Conservation (phyloP, 2,329 filamentous ascomycete species). For the Fusarium sp. region DNA sequence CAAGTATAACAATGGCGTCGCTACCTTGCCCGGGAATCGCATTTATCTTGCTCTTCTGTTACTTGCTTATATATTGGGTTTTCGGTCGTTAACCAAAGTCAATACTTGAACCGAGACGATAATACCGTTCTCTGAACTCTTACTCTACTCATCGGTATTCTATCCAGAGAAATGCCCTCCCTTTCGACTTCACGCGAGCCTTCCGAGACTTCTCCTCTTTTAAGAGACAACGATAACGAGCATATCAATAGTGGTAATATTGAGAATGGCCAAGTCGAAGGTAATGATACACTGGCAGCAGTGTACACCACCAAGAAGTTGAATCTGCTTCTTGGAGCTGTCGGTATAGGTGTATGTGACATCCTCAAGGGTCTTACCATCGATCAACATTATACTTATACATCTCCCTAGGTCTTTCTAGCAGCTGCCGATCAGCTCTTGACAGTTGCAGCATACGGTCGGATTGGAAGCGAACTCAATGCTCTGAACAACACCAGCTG, state of each 20-base stretch:
- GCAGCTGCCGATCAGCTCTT: constrained; percentile 82
- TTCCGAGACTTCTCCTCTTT: constrained; percentile 48
- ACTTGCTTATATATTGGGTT: not conserved
- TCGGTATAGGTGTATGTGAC: constrained; percentile 54
- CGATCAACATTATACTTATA: constrained; percentile 6
- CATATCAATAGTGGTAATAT: constrained; percentile 12
- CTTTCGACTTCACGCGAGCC: constrained; percentile 3
- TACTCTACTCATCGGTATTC: not conserved
- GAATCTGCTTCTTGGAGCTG: constrained; percentile 54
- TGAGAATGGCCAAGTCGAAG: constrained; percentile 25
- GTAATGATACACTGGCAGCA: constrained; percentile 8
- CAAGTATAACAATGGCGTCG: not conserved
- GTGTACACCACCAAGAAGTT: constrained; percentile 50
- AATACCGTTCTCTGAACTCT: not conserved
- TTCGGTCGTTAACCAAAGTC: not conserved
- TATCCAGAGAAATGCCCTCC: constrained; percentile 26
- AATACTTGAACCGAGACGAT: not conserved
- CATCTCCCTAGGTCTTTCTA: constrained; percentile 70
- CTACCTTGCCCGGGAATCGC: not conserved
- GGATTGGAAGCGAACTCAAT: constrained; percentile 80
- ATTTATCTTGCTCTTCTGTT: not conserved
- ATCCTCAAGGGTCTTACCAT: not conserved
- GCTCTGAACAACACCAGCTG: constrained; percentile 81
- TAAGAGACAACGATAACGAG: constrained; percentile 26
- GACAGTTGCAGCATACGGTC: constrained; percentile 81